These are phyloP conservation scores for Cenchrus purpureus DNA, from an alignment of 176 grass and related monocot species.

Conservation along the genomic window DNA sequence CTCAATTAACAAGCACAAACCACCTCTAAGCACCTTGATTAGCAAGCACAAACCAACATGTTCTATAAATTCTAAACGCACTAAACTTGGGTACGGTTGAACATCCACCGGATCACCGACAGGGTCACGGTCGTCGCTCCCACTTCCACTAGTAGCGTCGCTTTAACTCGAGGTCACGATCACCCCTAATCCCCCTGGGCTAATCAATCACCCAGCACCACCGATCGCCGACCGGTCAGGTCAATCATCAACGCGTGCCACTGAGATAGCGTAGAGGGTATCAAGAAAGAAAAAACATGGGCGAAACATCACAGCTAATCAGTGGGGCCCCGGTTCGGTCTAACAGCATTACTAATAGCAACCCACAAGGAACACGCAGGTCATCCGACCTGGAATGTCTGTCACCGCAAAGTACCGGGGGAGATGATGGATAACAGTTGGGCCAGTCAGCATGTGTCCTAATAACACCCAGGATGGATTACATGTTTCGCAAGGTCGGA, in stretches of 20 bases:
- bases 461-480: neutral
- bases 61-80: neutral
- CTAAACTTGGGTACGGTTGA: neutral
- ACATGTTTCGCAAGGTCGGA: slow-evolving; percentile 33
- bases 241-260: neutral
- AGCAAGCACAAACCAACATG: neutral
- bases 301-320: slow-evolving; percentile 15
- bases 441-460: slow-evolving; percentile 5
- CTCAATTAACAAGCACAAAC: neutral
- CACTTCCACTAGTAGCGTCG: slow-evolving; percentile 8
- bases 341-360: slow-evolving; percentile 10
- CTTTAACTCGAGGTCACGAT: slow-evolving; percentile 36
- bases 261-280: neutral
- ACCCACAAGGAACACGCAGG: neutral
- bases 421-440: neutral
- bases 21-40: neutral
- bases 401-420: slow-evolving; percentile 32
- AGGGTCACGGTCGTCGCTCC: neutral
- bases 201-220: neutral
- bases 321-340: slow-evolving; percentile 9
- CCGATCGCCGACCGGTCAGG: neutral
- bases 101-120: neutral
- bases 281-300: neutral
- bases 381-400: slow-evolving; percentile 17
- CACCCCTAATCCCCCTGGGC: neutral